Percentiles rank a stretch among this genome's conserved stretches.
These are phyloP conservation scores for Pulicaria dysenterica DNA, from an alignment of 129 eudicot genomes.

Conservation along the genomic window DNA sequence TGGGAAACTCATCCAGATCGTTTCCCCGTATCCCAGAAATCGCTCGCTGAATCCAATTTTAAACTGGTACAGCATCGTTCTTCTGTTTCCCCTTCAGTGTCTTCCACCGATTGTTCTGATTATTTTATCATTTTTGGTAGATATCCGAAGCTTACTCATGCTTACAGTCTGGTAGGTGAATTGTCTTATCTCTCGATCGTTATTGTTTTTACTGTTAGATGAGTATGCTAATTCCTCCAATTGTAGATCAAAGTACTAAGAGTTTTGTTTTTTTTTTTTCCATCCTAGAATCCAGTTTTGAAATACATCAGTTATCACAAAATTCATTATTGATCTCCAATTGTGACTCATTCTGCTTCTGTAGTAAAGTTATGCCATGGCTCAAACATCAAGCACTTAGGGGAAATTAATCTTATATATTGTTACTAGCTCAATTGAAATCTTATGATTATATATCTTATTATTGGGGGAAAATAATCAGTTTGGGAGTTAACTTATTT, in stretches of 20 bases:
- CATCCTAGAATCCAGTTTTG: too few relatives aligned
- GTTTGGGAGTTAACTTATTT: too few relatives aligned
- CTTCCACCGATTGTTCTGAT: too few relatives aligned
- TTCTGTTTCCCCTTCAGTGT: neutral
- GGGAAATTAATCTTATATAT: neutral
- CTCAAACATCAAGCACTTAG: too few relatives aligned
- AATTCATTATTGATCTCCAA: neutral
- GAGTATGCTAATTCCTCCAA: neutral
- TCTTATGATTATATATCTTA: too few relatives aligned
- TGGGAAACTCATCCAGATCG: slow-evolving; percentile 94
- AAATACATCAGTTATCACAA: neutral
- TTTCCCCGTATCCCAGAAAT: slow-evolving; percentile 53
- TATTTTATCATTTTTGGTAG: slow-evolving; percentile 38
- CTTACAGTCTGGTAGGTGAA: slow-evolving; percentile 50
- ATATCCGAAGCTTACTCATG: slow-evolving; percentile 79
- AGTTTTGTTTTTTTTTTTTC: too few relatives aligned
- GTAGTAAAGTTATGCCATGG: neutral
- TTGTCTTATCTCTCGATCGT: slow-evolving; percentile 5
- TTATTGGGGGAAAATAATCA: too few relatives aligned
- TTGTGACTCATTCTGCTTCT: neutral
- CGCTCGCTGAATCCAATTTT: slow-evolving; percentile 64
- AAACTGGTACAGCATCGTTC: slow-evolving; percentile 45
- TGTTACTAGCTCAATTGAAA: too few relatives aligned
- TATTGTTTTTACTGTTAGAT: neutral
- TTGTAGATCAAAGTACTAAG: too few relatives aligned